phyloP scores from a whole-genome alignment of 352 stramenopile species.

The Globisporangium megalacanthum region DNA sequence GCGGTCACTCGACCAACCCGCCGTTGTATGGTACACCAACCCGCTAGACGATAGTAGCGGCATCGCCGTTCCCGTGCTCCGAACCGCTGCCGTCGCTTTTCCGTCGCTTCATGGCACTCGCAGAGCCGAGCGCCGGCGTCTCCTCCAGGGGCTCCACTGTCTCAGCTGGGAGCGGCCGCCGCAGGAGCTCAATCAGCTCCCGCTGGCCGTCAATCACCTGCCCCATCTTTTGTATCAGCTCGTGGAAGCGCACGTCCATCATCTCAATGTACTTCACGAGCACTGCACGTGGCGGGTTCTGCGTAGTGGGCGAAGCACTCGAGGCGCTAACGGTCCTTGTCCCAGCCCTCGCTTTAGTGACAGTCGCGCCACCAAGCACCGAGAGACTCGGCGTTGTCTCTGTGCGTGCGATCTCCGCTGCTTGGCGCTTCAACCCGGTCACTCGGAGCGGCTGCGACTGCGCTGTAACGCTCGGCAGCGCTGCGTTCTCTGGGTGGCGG shows the following conservation, averaged over 20 bases:
- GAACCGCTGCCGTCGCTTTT: constrained; percentile 6
- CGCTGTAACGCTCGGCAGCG: not conserved
- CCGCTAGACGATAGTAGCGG: not conserved
- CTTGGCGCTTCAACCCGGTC: constrained; percentile 1
- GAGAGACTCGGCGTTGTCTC: no score
- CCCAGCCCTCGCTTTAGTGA: not conserved
- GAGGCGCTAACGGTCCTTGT: not conserved
- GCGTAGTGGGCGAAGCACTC: not conserved
- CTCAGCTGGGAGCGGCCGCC: constrained; percentile 23
- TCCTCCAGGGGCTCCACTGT: constrained; percentile 17
- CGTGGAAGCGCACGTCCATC: constrained; percentile 68
- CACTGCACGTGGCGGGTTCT: constrained; percentile 31
- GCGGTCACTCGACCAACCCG: not conserved
- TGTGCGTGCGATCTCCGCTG: not conserved
- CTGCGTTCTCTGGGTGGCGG: not conserved
- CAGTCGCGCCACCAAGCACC: no score
- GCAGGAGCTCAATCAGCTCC: constrained; percentile 55
- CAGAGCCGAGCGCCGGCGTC: constrained; percentile 15
- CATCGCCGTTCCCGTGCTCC: not conserved
- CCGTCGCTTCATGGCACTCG: constrained; percentile 30
- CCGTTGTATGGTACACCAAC: not conserved
- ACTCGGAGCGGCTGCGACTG: constrained; percentile 7
- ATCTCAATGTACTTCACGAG: constrained; percentile 52
- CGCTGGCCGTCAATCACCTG: constrained; percentile 75
- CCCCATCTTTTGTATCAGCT: constrained; percentile 68